Percentiles rank a stretch among this genome's conserved stretches.
These are phyloP conservation scores for Pseudogymnoascus sp. DNA, from an alignment of 2,329 filamentous ascomycete genomes.

Conservation along the genomic window DNA sequence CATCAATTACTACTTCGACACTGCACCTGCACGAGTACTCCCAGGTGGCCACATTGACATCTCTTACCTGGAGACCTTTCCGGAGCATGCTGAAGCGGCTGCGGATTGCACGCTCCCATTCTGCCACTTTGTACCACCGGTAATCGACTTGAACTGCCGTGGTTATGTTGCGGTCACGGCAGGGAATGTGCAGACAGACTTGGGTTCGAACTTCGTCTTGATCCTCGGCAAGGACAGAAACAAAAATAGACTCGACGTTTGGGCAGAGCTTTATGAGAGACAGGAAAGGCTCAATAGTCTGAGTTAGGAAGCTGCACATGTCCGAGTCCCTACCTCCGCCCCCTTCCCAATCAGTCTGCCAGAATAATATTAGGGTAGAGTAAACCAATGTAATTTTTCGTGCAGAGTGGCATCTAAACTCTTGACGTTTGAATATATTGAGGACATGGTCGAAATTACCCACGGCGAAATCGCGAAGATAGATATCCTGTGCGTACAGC, in stretches of 20 bases:
- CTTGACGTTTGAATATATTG: background rate
- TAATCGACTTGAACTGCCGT: background rate
- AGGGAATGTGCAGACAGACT: background rate
- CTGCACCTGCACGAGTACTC: background rate
- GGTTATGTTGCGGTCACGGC: background rate
- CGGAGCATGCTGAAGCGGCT: background rate
- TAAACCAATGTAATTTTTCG: too few relatives aligned
- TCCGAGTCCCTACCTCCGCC: background rate
- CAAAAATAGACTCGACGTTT: background rate
- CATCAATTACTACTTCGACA: background rate
- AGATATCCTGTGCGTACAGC: background rate
- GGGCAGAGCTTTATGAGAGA: background rate
- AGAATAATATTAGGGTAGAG: too few relatives aligned
- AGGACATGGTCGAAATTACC: background rate
- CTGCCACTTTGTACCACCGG: background rate
- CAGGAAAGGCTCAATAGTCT: background rate
- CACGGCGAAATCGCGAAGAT: background rate
- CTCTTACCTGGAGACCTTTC: background rate
- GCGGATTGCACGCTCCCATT: background rate
- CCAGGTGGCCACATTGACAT: background rate
- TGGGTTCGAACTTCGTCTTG: background rate
- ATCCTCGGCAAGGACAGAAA: background rate
- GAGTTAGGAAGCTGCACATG: background rate
- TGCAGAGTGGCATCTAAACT: too few relatives aligned
- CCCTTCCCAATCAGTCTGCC: too few relatives aligned